Evolutionary conservation across 495 filamentous ascomycete species (phyloP), one percentile per base, ranked within the genome.

Genomic region (Lasiosphaeriaceae sp.): DNA sequence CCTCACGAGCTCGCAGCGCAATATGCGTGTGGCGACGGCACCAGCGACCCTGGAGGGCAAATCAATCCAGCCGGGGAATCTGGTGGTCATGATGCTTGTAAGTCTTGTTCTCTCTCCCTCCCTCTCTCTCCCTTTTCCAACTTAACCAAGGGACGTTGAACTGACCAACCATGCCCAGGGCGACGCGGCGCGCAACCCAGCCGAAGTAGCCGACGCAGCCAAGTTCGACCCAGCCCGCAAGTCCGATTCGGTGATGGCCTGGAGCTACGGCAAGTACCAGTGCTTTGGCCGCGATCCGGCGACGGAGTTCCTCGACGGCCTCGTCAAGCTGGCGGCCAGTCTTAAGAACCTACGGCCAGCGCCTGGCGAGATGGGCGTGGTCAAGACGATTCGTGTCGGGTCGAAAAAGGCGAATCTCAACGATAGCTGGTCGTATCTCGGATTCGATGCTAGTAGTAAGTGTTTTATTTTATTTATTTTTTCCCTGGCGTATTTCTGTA

Each of bases 371-470:
- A 71, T 71, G 68, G 71, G 70, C 7, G 24, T 52, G 41, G 59
- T 71, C 47, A 73, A 70, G 66, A 67, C 64, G 0, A 70, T 74
- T 54, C 59, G 52, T 11, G 55, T 72, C 37, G 68, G 66, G 43
- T 43, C 55, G 5, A 62, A 71, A 58, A 66, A 67, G 54, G 59
- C 60, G 29, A 71, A 67, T 54, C 65, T 74, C 39, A 72, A 74
- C 29, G 69, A 74, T 37, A 74, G 66, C 52, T 74, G 71, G 71
- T 71, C 67, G n/a, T 71, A 67, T 26, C 59, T 74, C 20, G 61
- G 60, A 24, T 72, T 69, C 49, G 71, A 74, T 37, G 65, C 69
- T 4, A 58, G 51, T 37, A 58, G 60, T 62, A 52, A 65, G 65
- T 56, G 23, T 45, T 23, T 20, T 34, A 20, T 35, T 16, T 19